Percentiles rank a stretch among this genome's conserved stretches.
phyloP scores from a whole-genome alignment of 1,284 basidiomycete species.

The Irpex lacteus region DNA sequence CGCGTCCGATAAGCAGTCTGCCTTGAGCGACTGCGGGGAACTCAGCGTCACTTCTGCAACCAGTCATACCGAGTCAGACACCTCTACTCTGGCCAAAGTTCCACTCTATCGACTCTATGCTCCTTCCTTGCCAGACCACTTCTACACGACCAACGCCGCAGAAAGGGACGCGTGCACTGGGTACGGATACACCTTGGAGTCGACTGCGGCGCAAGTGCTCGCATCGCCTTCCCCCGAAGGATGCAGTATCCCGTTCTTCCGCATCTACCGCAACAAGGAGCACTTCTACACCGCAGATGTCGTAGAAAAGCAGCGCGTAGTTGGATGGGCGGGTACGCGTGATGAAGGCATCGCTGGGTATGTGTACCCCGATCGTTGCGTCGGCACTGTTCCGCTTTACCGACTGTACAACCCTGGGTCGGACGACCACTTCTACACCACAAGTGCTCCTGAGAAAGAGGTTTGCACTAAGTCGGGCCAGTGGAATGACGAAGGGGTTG shows the following conservation, averaged over 20 bases:
- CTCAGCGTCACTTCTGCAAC: neutral
- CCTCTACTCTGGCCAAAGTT: neutral
- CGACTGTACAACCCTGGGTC: constrained; percentile 4
- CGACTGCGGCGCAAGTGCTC: neutral
- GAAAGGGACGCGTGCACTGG: neutral
- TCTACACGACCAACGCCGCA: neutral
- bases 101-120: neutral
- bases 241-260: neutral
- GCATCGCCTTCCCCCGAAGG: neutral
- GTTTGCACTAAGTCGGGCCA: constrained; percentile 2
- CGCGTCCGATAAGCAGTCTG: neutral
- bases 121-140: neutral
- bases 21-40: neutral
- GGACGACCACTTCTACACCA: constrained; percentile 14
- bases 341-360: neutral
- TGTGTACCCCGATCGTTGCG: neutral
- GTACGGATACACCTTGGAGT: neutral
- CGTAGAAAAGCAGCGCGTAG: neutral
- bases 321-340: neutral
- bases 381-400: constrained; percentile 12
- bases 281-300: neutral
- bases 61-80: neutral
- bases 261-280: neutral
- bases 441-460: constrained; percentile 7
- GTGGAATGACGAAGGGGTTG: constrained; percentile 4